A percentile compares a stretch with the other conserved stretches of the same genome.
Conservation (phyloP, 805 yeast species). For the Starmerella roubikii region DNA sequence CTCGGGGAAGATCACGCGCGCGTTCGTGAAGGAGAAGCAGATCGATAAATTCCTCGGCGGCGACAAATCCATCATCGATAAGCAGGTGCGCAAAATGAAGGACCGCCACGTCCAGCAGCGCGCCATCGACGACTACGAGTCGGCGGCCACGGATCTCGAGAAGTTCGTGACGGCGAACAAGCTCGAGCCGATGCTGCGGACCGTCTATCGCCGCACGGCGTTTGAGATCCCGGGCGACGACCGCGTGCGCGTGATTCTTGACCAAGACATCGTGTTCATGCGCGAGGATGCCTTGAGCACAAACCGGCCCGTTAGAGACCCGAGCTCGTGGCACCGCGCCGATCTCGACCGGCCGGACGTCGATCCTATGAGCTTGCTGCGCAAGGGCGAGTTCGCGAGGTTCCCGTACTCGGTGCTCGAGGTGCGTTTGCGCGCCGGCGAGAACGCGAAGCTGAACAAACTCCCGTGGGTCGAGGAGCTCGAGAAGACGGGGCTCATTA, state of each 20-base stretch:
- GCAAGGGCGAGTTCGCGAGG: constrained; percentile 73
- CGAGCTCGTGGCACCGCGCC: constrained; percentile 77
- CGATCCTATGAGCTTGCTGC: constrained; percentile 54
- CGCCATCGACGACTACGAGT: constrained; percentile 38
- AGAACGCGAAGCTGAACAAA: constrained; percentile 25
- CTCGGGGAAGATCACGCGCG: constrained; percentile 41
- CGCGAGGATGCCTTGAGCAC: constrained; percentile 83
- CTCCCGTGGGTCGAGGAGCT: constrained; percentile 71
- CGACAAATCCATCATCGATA: constrained; percentile 33
- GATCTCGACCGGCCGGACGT: constrained; percentile 69
- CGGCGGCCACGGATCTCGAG: constrained; percentile 48
- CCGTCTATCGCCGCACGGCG: constrained; percentile 82
- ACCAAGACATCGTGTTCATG: constrained; percentile 72
- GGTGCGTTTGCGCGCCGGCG: constrained; percentile 46
- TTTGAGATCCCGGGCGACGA: constrained; percentile 98
- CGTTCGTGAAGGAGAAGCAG: constrained; percentile 67
- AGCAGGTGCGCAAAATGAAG: constrained; percentile 45
- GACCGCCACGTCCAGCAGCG: constrained; percentile 45
- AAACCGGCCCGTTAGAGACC: constrained; percentile 79
- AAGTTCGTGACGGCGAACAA: constrained; percentile 48
- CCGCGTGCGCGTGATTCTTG: constrained; percentile 77
- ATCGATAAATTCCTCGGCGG: constrained; percentile 58
- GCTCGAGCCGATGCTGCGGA: constrained; percentile 74
- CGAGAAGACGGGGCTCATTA: constrained; percentile 68
- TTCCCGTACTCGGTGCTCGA: constrained; percentile 76